phyloP scores from a whole-genome alignment of 768 basidiomycete genomes.

The Phylloporus sp. region DNA sequence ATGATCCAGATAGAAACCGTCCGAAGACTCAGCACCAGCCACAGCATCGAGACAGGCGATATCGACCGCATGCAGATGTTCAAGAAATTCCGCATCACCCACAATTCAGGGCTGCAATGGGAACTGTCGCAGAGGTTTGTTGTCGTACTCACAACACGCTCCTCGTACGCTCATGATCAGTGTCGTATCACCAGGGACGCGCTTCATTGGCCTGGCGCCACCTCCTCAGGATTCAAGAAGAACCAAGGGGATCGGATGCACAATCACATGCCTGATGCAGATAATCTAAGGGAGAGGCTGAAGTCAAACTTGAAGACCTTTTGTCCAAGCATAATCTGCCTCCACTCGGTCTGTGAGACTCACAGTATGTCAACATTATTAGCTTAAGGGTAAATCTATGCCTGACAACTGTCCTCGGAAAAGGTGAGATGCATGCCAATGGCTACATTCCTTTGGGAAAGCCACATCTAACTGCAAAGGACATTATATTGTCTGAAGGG shows the following conservation, averaged over 20 bases:
- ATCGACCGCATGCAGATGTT: conserved; percentile 35
- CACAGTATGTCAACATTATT: conserved; percentile 29
- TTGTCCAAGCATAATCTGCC: conserved; percentile 44
- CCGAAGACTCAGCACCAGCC: conserved; percentile 31
- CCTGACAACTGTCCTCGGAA: neutral
- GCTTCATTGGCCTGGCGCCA: conserved; percentile 36
- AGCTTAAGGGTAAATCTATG: neutral
- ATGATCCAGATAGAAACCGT: conserved; percentile 44
- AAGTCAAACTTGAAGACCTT: conserved; percentile 33
- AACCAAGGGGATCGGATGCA: neutral
- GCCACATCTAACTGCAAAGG: conserved; percentile 18
- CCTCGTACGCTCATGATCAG: neutral
- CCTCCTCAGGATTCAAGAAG: neutral
- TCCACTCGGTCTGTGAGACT: conserved; percentile 35
- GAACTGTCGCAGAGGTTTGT: conserved; percentile 39
- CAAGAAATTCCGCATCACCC: conserved; percentile 16
- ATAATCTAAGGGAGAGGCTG: conserved; percentile 32
- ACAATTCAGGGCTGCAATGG: conserved; percentile 39
- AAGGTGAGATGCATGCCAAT: conserved; percentile 1
- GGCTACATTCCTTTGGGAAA: conserved; percentile 18
- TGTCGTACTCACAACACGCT: neutral
- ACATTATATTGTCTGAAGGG: conserved; percentile 26
- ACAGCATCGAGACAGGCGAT: conserved; percentile 30
- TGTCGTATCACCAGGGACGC: conserved; percentile 32
- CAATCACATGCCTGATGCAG: conserved; percentile 12